A percentile compares a stretch with the other conserved stretches of the same genome.
These are phyloP conservation scores for Verticillium zaregamsianum DNA, from an alignment of 2,329 filamentous ascomycete genomes.

Conservation along the genomic window DNA sequence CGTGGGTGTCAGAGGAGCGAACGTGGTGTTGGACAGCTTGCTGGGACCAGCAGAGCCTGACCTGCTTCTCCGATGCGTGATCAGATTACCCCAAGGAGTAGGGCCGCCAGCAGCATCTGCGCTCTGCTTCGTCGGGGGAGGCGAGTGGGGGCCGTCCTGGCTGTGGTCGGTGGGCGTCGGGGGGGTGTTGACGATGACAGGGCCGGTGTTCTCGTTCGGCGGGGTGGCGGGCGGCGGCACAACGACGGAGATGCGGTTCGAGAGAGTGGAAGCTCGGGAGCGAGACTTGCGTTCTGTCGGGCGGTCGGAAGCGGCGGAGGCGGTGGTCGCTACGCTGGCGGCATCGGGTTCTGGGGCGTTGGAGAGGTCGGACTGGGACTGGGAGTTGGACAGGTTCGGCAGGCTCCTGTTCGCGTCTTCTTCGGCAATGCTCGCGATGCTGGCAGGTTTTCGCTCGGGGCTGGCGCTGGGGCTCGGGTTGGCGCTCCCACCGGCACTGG, in stretches of 20 bases:
- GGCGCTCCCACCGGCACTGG: background rate
- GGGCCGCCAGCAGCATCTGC: constrained; percentile 18
- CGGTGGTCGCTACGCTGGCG: constrained; percentile 8
- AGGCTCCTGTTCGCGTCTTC: background rate
- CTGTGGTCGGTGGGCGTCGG: constrained; percentile 55
- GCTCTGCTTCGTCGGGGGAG: constrained; percentile 15
- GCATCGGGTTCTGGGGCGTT: constrained; percentile 2
- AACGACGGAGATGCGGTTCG: background rate
- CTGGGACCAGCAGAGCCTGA: constrained; percentile 65
- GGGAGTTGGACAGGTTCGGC: constrained; percentile 2
- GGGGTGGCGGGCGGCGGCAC: constrained; percentile 40
- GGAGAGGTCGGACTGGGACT: constrained; percentile 6
- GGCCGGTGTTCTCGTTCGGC: constrained; percentile 34
- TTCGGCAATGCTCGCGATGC: background rate
- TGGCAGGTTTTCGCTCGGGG: constrained; percentile 21
- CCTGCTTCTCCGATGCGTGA: constrained; percentile 56
- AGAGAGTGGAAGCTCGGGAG: background rate
- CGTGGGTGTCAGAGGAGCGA: constrained; percentile 70
- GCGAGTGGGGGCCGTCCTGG: constrained; percentile 1
- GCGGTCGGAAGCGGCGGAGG: constrained; percentile 2
- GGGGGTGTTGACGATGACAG: constrained; percentile 61
- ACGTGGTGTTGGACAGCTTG: constrained; percentile 77
- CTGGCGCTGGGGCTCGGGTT: constrained; percentile 35
- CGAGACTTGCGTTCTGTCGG: background rate
- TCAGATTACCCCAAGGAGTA: constrained; percentile 66